Evolutionary conservation across 805 yeast species (phyloP).

Genomic region (Starmera quercuum): DNA sequence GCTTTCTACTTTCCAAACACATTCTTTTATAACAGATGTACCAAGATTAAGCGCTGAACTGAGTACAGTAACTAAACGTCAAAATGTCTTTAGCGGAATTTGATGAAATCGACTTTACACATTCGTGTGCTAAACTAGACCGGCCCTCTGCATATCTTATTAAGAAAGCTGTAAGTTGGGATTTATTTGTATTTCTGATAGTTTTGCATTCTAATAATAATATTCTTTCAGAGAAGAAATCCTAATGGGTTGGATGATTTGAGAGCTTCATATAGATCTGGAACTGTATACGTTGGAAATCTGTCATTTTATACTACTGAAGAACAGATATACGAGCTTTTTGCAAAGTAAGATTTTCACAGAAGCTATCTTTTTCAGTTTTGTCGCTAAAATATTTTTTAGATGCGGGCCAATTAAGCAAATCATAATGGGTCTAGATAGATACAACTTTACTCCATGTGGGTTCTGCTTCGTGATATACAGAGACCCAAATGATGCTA

Average conservation of each 20-base stretch:
- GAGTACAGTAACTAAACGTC: no score
- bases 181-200: slow-evolving; percentile 5
- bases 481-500: slow-evolving; percentile 57
- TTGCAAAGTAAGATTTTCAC: slow-evolving; percentile 42
- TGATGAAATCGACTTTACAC: slow-evolving; percentile 47
- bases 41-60: no score
- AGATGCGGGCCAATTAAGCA: slow-evolving; percentile 64
- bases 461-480: slow-evolving; percentile 94
- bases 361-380: no score
- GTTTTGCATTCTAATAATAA: neutral
- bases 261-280: slow-evolving; percentile 54
- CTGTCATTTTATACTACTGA: slow-evolving; percentile 87
- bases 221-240: slow-evolving; percentile 17
- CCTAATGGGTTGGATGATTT: slow-evolving; percentile 52
- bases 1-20: no score
- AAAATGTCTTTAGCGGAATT: slow-evolving; percentile 40
- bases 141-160: slow-evolving; percentile 64
- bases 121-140: slow-evolving; percentile 62
- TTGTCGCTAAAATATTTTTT: neutral
- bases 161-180: slow-evolving; percentile 43
- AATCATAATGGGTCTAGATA: slow-evolving; percentile 91
- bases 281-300: slow-evolving; percentile 88
- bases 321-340: slow-evolving; percentile 86
- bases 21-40: no score
- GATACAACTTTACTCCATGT: slow-evolving; percentile 87